Conservation (phyloP, 1,139 yeast species). For the Petasospora rhodanensis region DNA sequence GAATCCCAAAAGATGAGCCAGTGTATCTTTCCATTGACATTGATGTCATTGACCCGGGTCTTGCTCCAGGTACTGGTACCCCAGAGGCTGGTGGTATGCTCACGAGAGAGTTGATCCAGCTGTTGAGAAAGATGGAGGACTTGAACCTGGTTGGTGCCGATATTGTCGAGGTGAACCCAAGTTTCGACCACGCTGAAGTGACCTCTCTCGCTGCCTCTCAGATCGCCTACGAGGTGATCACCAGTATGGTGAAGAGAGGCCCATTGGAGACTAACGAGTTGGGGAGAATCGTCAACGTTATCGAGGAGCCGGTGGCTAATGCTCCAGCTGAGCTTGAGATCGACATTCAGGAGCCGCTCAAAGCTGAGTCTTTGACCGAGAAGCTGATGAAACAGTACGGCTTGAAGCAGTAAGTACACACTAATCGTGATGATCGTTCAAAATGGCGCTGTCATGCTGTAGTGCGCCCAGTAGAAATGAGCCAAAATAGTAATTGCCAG, state of each 20-base stretch:
- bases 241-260: conserved; percentile 70
- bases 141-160: conserved; percentile 73
- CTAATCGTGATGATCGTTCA: too few relatives aligned
- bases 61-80: conserved; percentile 82
- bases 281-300: conserved; percentile 12
- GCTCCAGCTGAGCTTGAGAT: too few relatives aligned
- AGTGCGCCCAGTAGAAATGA: too few relatives aligned
- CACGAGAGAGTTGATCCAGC: conserved; percentile 66
- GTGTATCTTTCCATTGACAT: conserved; percentile 72
- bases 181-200: conserved; percentile 66
- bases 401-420: too few relatives aligned
- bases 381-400: too few relatives aligned
- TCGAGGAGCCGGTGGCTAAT: too few relatives aligned
- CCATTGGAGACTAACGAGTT: conserved; percentile 19
- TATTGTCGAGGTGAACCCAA: conserved; percentile 73
- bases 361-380: conserved; percentile 1
- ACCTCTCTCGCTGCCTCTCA: conserved; percentile 79
- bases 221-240: conserved; percentile 62
- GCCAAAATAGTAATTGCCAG: too few relatives aligned
- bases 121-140: conserved; percentile 53
- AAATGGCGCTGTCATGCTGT: too few relatives aligned
- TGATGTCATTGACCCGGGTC: conserved; percentile 77
- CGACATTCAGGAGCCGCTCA: too few relatives aligned
- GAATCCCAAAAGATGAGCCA: conserved; percentile 53
- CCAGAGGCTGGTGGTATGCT: conserved; percentile 81